phyloP scores from a whole-genome alignment of 495 filamentous ascomycete species.

The Lasiosphaeria hispida region DNA sequence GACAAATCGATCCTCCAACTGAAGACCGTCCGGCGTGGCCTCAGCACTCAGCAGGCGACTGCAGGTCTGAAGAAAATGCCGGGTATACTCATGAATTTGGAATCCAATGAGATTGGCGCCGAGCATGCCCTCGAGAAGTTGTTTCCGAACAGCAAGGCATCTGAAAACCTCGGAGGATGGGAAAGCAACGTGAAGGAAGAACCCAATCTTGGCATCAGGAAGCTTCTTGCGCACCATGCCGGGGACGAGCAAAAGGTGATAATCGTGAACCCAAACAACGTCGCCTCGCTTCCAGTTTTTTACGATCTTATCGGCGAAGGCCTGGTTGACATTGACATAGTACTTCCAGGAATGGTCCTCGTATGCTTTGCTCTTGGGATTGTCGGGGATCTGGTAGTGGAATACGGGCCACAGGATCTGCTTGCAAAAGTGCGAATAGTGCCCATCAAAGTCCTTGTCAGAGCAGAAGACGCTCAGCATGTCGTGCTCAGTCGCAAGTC shows the following conservation, averaged over 20 bases:
- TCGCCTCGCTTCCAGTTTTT: constrained; percentile 90
- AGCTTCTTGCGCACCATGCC: constrained; percentile 81
- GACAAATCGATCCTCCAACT: constrained; percentile 90
- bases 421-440: constrained; percentile 93
- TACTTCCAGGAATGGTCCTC: constrained; percentile 94
- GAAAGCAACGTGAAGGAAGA: constrained; percentile 93
- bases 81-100: constrained; percentile 86
- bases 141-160: constrained; percentile 77
- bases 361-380: constrained; percentile 96
- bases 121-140: constrained; percentile 85
- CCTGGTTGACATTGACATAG: constrained; percentile 86
- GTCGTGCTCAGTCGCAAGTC: constrained; percentile 72
- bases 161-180: constrained; percentile 94
- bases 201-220: constrained; percentile 88
- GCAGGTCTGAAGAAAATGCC: constrained; percentile 92
- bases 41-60: constrained; percentile 83
- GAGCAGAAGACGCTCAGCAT: constrained; percentile 78
- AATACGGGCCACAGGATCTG: constrained; percentile 88
- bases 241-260: constrained; percentile 90
- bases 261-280: constrained; percentile 91
- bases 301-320: constrained; percentile 83
- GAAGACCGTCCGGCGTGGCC: constrained; percentile 79
- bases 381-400: constrained; percentile 94
- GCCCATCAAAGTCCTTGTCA: constrained; percentile 86
- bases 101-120: constrained; percentile 89